Percentiles rank a stretch among this genome's conserved stretches.
Evolutionary conservation across 2,329 filamentous ascomycete genomes (phyloP).

Genomic region (Chrysoporthe cubensis): DNA sequence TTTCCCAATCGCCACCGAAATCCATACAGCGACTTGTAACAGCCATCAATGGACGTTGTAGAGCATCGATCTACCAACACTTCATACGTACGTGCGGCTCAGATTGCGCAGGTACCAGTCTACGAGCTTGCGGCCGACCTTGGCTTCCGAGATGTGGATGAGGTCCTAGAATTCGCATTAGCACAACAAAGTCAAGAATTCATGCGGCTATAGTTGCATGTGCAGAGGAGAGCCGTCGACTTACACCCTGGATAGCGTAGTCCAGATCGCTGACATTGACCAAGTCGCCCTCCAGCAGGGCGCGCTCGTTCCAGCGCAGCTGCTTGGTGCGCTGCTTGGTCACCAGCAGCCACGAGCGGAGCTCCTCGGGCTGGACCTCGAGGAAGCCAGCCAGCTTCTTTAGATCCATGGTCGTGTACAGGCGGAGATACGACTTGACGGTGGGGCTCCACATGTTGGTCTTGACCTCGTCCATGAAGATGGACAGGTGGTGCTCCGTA

Average conservation of each 20-base stretch:
- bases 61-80: constrained; percentile 14
- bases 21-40: constrained; percentile 3
- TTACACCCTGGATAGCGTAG: constrained; percentile 92
- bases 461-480: constrained; percentile 99
- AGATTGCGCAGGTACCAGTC: constrained; percentile 99
- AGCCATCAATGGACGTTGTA: constrained; percentile 13
- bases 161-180: constrained; percentile 67
- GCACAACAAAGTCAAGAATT: constrained; percentile 32
- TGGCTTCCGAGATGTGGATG: constrained; percentile 98
- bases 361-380: constrained; percentile 93
- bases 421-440: constrained; percentile 96
- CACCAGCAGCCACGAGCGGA: constrained; percentile 90
- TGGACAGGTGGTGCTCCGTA: constrained; percentile 91
- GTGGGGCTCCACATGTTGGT: constrained; percentile 98
- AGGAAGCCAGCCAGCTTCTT: constrained; percentile 98
- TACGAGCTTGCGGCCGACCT: constrained; percentile 94
- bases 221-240: constrained; percentile 42
- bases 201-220: background rate
- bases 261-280: constrained; percentile 95
- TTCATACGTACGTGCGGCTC: constrained; percentile 83
- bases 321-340: constrained; percentile 99
- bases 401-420: constrained; percentile 99
- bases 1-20: constrained; percentile 31
- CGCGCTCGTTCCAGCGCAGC: constrained; percentile 89
- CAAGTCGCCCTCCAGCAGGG: constrained; percentile 87